A percentile compares a stretch with the other conserved stretches of the same genome.
Conservation (phyloP, 1,139 yeast genomes). For the Kodamaea ohmeri region DNA sequence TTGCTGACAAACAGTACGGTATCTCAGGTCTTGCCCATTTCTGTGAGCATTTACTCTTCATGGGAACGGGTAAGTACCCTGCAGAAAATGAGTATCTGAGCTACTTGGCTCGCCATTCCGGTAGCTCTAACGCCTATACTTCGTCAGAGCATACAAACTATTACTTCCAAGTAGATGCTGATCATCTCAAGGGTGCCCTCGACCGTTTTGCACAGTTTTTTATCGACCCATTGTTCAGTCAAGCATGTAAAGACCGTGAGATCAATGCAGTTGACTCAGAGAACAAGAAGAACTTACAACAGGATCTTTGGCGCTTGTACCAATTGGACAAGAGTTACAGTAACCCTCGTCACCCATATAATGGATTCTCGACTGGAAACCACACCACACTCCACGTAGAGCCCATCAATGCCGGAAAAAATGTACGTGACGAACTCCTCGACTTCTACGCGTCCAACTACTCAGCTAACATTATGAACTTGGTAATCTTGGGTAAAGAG, state of each 20-base stretch:
- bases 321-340: conserved; percentile 78
- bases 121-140: conserved; percentile 79
- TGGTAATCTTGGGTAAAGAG: conserved; percentile 83
- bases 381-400: conserved; percentile 55
- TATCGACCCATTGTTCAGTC: conserved; percentile 76
- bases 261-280: conserved; percentile 94
- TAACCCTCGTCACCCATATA: conserved; percentile 69
- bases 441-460: conserved; percentile 62
- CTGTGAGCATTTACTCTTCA: conserved; percentile 90
- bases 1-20: conserved; percentile 65
- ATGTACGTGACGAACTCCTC: conserved; percentile 64
- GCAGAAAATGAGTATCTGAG: conserved; percentile 83
- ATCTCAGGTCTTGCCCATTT: conserved; percentile 93
- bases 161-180: conserved; percentile 78
- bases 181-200: conserved; percentile 77
- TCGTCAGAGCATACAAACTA: conserved; percentile 88
- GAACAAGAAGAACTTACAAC: conserved; percentile 89
- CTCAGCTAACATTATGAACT: conserved; percentile 79
- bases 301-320: conserved; percentile 82
- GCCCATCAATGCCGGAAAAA: conserved; percentile 47
- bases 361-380: conserved; percentile 77
- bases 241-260: conserved; percentile 85
- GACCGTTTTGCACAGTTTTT: conserved; percentile 94
- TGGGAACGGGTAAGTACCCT: conserved; percentile 96
- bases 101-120: conserved; percentile 68